Conservation (phyloP, 768 basidiomycete species). For the Roridomyces roridus region DNA sequence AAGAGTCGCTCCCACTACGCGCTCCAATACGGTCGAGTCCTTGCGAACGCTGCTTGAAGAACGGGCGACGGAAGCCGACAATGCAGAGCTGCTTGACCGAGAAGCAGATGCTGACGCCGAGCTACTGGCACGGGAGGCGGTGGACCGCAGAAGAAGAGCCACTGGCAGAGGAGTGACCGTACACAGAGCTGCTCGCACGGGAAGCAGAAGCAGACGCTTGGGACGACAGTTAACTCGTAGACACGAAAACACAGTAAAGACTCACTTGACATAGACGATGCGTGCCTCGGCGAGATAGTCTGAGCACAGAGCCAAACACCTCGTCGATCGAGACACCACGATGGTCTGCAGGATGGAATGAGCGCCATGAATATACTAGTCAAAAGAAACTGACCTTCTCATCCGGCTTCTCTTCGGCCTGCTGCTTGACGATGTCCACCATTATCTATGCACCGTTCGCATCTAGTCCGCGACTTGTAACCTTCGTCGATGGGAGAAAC, state of each 20-base stretch:
- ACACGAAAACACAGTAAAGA: background rate
- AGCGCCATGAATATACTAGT: background rate
- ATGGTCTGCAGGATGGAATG: slow-evolving; percentile 48
- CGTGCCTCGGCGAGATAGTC: slow-evolving; percentile 60
- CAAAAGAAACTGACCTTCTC: slow-evolving; percentile 56
- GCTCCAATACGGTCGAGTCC: no score
- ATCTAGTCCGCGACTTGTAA: no score
- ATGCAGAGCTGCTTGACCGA: no score
- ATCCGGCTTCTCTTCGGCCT: slow-evolving; percentile 54
- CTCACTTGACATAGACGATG: slow-evolving; percentile 61
- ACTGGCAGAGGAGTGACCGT: no score
- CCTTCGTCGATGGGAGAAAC: slow-evolving; percentile 73
- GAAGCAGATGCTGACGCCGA: no score
- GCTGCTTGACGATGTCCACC: slow-evolving; percentile 60
- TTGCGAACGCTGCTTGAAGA: no score
- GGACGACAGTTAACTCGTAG: background rate
- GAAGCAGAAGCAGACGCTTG: no score
- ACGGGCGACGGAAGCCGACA: no score
- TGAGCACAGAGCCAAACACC: slow-evolving; percentile 54
- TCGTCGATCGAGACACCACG: slow-evolving; percentile 75
- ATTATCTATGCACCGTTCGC: slow-evolving; percentile 56
- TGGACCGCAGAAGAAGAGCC: no score
- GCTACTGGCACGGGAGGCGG: no score
- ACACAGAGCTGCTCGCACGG: no score
- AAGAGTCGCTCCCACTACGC: no score